Conservation (phyloP, 2,329 filamentous ascomycete species). For the Zalaria sp. region DNA sequence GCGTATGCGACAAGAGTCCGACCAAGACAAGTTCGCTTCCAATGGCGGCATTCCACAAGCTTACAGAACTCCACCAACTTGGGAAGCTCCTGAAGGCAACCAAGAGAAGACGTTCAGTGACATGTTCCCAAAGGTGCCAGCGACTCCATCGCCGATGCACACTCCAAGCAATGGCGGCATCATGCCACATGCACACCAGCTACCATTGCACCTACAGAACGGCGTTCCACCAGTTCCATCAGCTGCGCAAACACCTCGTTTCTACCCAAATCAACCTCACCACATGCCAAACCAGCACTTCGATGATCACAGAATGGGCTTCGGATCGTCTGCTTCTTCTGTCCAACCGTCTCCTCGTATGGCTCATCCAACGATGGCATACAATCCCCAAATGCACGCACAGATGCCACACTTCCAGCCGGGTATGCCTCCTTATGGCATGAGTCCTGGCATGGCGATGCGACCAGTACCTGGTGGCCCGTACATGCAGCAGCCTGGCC, state of each 20-base stretch:
- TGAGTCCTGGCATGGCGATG: constrained; percentile 53
- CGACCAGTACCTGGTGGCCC: constrained; percentile 58
- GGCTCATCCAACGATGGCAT: constrained; percentile 37
- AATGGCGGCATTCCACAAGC: constrained; percentile 76
- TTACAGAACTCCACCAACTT: constrained; percentile 73
- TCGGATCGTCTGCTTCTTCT: constrained; percentile 63
- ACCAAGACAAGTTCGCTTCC: constrained; percentile 48
- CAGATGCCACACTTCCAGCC: constrained; percentile 48
- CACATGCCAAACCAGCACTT: constrained; percentile 56
- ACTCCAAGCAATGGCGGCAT: constrained; percentile 47
- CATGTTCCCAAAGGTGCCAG: constrained; percentile 55
- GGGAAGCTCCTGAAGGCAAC: constrained; percentile 59
- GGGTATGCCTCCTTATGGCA: constrained; percentile 59
- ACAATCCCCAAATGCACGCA: constrained; percentile 35
- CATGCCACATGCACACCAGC: constrained; percentile 68
- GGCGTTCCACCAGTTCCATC: constrained; percentile 53
- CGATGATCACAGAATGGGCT: constrained; percentile 76
- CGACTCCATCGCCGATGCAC: constrained; percentile 50
- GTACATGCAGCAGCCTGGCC: constrained; percentile 33
- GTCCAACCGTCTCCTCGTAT: constrained; percentile 70
- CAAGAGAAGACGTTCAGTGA: constrained; percentile 66
- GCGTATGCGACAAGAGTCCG: constrained; percentile 49
- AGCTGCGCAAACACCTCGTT: constrained; percentile 56
- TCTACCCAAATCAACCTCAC: constrained; percentile 62
- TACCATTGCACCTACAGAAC: constrained; percentile 71